Evolutionary conservation across 306 rosid species (phyloP).

Genomic region (Inga leiocalycina): DNA sequence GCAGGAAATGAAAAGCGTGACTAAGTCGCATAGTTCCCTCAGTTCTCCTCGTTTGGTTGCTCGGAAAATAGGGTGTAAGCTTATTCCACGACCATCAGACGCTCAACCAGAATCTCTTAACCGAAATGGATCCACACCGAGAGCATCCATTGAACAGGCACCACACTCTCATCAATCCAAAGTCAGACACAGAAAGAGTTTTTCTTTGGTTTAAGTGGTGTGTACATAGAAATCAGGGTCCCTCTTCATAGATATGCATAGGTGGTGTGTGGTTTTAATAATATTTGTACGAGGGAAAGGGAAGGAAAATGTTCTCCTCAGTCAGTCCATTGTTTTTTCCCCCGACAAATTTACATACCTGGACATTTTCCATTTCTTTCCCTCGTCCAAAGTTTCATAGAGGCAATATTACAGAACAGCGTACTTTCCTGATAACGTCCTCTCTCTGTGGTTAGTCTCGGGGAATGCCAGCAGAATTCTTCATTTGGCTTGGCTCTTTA

Average conservation of each 20-base stretch:
- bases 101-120: slow-evolving; percentile 67
- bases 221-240: slow-evolving; percentile 27
- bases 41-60: slow-evolving; percentile 66
- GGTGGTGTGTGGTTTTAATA: slow-evolving; percentile 49
- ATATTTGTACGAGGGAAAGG: slow-evolving; percentile 54
- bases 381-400: slow-evolving; percentile 38
- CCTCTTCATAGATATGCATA: slow-evolving; percentile 21
- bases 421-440: background rate
- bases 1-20: slow-evolving; percentile 83
- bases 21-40: slow-evolving; percentile 67
- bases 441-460: background rate
- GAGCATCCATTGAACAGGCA: slow-evolving; percentile 65
- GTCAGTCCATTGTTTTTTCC: slow-evolving; percentile 25
- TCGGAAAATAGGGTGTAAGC: slow-evolving; percentile 74
- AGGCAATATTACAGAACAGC: slow-evolving; percentile 25
- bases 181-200: slow-evolving; percentile 54
- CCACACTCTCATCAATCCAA: slow-evolving; percentile 50
- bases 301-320: slow-evolving; percentile 48
- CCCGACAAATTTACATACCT: slow-evolving; percentile 13
- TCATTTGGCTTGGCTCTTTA: slow-evolving; percentile 30
- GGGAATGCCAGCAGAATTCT: slow-evolving; percentile 32
- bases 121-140: slow-evolving; percentile 54
- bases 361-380: slow-evolving; percentile 67
- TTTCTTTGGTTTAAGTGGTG: slow-evolving; percentile 53
- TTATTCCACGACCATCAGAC: slow-evolving; percentile 68